Base-by-base conservation (phyloP, 495 filamentous ascomycete species). In the Rhypophila decipiens region DNA sequence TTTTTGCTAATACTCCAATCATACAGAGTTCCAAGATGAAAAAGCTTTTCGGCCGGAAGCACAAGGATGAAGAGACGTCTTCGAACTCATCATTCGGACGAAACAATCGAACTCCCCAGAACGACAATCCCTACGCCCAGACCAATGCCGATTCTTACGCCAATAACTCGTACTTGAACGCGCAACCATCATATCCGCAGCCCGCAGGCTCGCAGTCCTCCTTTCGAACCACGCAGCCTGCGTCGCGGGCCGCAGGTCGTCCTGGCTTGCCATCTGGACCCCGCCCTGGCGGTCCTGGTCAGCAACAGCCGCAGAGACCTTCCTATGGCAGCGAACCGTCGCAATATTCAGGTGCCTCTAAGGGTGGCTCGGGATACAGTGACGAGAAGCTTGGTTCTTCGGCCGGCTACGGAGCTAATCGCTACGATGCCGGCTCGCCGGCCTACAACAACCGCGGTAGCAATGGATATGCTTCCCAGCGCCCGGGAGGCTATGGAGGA, bases 401-500 rank as follows among this genome's bases (percentile, higher is more conserved):
- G 21, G 73, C 75, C 2, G 83, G 82, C 38, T 88, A 87, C 56
- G 86, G 84, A 11, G 64, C 63, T 18, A 79, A 80, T 58, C 71
- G 82, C 49, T 77, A 78, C 38, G 20, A 39, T 35, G 18, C 18
- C 13, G 33, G 13, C 10, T 5, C 34, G 18, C 18, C 18, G 10
- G 4, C 18, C 10, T 8, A 15, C 22, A 27, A 24, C 22, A n/a
- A 24, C 15, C 5, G 22, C 3, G 10, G 22, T 21, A 18, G 39
- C 39, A 21, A 5, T 21, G 10, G 19, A n/a, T 3, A n/a, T 15
- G 3, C 18, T 3, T 37, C 50, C 10, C 55, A 51, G 21, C 77
- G 84, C 29, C 66, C 76, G 42, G 83, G 85, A 49, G 86, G 86
- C 39, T 91, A 91, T 56, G 87, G 87, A 38, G 84, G 84, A 21